Percentiles rank a stretch among this genome's conserved stretches.
Conservation (phyloP, 177 flowering plant genomes). For the Vitis hybrid region DNA sequence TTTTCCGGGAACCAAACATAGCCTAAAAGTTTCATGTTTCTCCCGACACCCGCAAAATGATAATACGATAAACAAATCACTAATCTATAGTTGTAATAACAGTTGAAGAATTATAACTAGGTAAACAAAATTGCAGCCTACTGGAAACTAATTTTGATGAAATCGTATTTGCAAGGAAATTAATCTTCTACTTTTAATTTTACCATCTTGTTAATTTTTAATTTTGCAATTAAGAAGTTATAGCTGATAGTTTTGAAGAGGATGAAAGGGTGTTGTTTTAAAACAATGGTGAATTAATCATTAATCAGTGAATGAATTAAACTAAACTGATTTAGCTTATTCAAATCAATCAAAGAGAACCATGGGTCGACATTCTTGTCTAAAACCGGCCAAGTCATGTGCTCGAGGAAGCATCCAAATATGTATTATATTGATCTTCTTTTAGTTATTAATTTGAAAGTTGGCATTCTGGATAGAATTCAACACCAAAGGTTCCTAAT, state of each 20-base stretch:
- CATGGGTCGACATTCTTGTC: not conserved
- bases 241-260: not conserved
- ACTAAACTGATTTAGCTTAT: not conserved
- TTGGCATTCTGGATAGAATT: too few species aligned
- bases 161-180: not conserved
- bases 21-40: too few species aligned
- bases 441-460: too few species aligned
- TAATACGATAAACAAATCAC: too few species aligned
- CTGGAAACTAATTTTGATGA: too few species aligned
- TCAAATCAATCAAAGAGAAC: not conserved
- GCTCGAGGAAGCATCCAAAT: not conserved
- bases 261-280: too few species aligned
- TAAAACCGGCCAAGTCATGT: not conserved
- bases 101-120: too few species aligned
- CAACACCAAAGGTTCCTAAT: too few species aligned
- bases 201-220: not conserved
- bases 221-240: not conserved
- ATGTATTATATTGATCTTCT: not conserved
- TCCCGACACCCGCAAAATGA: too few species aligned
- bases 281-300: not conserved
- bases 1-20: too few species aligned
- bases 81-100: too few species aligned
- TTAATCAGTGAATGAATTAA: not conserved
- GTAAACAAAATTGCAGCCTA: too few species aligned
- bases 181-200: not conserved